These are phyloP conservation scores for Populus tremula DNA, from an alignment of 345 rosid genomes.

Conservation along the genomic window DNA sequence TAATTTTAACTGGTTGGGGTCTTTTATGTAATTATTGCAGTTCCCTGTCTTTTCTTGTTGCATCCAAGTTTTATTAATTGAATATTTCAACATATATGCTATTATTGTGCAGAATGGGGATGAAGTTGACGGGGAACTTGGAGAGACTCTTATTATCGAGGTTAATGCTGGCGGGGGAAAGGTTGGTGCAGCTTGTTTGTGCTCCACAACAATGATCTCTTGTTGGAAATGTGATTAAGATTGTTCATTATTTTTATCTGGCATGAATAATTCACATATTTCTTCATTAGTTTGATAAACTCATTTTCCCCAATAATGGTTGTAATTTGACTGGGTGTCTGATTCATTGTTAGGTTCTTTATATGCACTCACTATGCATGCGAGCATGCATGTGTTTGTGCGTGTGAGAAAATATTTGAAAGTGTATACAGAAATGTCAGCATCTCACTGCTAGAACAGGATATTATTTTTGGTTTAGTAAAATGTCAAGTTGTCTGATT, in stretches of 20 bases:
- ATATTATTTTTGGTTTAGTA: not conserved
- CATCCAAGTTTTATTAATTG: not conserved
- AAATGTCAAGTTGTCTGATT: not conserved
- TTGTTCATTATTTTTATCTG: too few relatives aligned
- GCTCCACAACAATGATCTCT: not conserved
- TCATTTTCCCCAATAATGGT: too few relatives aligned
- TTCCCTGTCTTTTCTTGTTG: not conserved
- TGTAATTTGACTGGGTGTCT: too few relatives aligned
- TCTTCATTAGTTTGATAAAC: too few relatives aligned
- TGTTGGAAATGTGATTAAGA: not conserved
- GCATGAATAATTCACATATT: too few relatives aligned
- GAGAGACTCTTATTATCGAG: constrained; percentile 71
- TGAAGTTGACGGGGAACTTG: constrained; percentile 40
- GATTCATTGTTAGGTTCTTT: too few relatives aligned
- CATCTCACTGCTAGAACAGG: not conserved
- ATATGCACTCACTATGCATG: not conserved
- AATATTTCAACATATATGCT: not conserved
- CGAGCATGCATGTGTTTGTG: not conserved
- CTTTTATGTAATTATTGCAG: not conserved
- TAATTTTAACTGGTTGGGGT: not conserved
- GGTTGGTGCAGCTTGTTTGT: constrained; percentile 48
- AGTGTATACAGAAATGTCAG: not conserved
- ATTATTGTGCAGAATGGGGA: constrained; percentile 46
- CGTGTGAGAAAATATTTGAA: not conserved
- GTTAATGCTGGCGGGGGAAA: constrained; percentile 89